phyloP scores from a whole-genome alignment of 306 rosid genomes.

The Ceratonia siliqua region DNA sequence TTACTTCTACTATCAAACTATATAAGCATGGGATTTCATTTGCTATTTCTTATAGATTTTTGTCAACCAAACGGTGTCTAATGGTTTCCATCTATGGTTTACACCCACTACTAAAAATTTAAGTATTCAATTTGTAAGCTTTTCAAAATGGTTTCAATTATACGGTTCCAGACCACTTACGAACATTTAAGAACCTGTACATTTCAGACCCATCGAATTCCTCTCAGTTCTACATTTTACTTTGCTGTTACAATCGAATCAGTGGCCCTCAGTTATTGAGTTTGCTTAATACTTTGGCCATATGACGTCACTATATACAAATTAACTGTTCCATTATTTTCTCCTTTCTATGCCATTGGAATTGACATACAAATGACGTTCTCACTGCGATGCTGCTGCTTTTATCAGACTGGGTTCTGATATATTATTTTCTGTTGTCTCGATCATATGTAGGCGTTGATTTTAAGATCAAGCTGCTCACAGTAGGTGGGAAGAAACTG shows the following conservation, averaged over 20 bases:
- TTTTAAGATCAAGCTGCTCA: constrained; percentile 86
- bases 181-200: not conserved
- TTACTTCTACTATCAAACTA: not conserved
- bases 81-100: constrained; percentile 38
- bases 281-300: constrained; percentile 3
- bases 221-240: not conserved
- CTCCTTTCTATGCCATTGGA: not conserved
- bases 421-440: constrained; percentile 22
- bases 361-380: not conserved
- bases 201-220: not conserved
- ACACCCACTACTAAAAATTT: not conserved
- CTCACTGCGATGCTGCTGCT: not conserved
- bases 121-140: not conserved
- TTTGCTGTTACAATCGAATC: not conserved
- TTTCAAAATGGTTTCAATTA: constrained; percentile 10
- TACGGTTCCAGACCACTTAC: constrained; percentile 1
- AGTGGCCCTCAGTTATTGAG: not conserved
- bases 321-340: constrained; percentile 26
- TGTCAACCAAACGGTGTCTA: constrained; percentile 15
- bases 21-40: not conserved
- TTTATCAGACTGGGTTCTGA: constrained; percentile 4
- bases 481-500: constrained; percentile 81
- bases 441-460: constrained; percentile 75
- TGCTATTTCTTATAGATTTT: not conserved
- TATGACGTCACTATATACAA: not conserved